These are phyloP conservation scores for Pestalotiopsis sp. DNA, from an alignment of 2,329 filamentous ascomycete species.

Conservation along the genomic window DNA sequence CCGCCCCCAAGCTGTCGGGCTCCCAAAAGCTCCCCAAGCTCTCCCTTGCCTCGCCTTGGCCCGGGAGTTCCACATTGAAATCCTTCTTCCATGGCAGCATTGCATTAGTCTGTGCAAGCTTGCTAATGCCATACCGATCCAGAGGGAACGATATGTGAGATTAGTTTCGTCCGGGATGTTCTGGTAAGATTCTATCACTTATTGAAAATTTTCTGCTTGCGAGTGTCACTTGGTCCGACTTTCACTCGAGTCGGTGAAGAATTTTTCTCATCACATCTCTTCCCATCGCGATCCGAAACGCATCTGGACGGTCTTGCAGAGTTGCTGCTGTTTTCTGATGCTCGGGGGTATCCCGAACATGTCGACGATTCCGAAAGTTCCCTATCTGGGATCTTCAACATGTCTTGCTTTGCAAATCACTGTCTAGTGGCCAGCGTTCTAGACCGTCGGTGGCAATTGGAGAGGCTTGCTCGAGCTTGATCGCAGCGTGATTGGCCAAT, in stretches of 20 bases:
- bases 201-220: not conserved
- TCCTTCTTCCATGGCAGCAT: constrained; percentile 11
- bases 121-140: constrained; percentile 38
- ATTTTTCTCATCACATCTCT: not conserved
- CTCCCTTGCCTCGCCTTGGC: not conserved
- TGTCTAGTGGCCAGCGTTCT: not conserved
- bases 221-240: not conserved
- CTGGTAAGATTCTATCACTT: constrained; percentile 60
- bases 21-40: constrained; percentile 4
- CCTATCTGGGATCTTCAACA: not conserved
- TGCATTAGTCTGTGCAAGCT: constrained; percentile 37
- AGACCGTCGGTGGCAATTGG: constrained; percentile 2
- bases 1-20: too few relatives aligned
- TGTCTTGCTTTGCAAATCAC: constrained; percentile 2
- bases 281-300: not conserved
- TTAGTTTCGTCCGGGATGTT: constrained; percentile 82
- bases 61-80: constrained; percentile 8
- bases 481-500: constrained; percentile 11
- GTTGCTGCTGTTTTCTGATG: not conserved
- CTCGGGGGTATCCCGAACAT: not conserved
- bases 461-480: not conserved
- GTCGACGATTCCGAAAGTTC: not conserved
- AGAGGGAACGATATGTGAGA: constrained; percentile 84
- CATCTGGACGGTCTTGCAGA: not conserved
- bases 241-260: not conserved